Evolutionary conservation across 2,329 filamentous ascomycete genomes (phyloP), one percentile per base, ranked within the genome.

Genomic region (Didymosphaeria variabile): DNA sequence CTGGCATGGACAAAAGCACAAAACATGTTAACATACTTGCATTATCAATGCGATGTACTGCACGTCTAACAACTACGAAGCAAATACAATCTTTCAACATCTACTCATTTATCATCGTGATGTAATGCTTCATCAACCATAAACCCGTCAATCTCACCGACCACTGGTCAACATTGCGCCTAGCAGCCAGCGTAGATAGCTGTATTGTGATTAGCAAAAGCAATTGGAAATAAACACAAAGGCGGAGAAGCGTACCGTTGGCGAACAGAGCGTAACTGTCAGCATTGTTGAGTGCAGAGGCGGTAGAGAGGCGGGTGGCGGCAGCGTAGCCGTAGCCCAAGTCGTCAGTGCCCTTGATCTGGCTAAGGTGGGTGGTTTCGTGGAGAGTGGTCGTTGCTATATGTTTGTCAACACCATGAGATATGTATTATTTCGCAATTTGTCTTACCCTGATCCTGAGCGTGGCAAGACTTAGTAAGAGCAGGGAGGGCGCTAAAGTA

Each of bases 381-480:
- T 91, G 88, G n/a, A 90, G 74, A 38, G 82, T 83, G 5, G 88
- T 90, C 8, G 84, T 87, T 4, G 84, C 85, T 36, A 36, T 3
- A 36, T 36, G 5, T 36, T 15, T 12, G 34, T 36, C 10, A 36
- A 8, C 34, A 15, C 10, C 3, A 15, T 5, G 5, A 36, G 13
- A 36, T 36, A 12, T 36, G 34, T n/a, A 36, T 10, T 10, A n/a
- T 36, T 15, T 5, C 34, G 9, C 13, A 15, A 12, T 36, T 36
- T 8, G 10, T 10, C 34, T 36, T 12, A 36, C 34, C 34, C 77
- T 88, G 86, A 70, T 89, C 88, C 76, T 90, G 88, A 3, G 69
- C 82, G 71, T 90, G 86, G 79, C 88, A 91, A 1, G 70, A 75
- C 7, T 64, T 63, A 13, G 82, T 80, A 40, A 85, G 60, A 0